These are phyloP conservation scores for Agrocybe praecox DNA, from an alignment of 768 basidiomycete genomes.

Conservation along the genomic window DNA sequence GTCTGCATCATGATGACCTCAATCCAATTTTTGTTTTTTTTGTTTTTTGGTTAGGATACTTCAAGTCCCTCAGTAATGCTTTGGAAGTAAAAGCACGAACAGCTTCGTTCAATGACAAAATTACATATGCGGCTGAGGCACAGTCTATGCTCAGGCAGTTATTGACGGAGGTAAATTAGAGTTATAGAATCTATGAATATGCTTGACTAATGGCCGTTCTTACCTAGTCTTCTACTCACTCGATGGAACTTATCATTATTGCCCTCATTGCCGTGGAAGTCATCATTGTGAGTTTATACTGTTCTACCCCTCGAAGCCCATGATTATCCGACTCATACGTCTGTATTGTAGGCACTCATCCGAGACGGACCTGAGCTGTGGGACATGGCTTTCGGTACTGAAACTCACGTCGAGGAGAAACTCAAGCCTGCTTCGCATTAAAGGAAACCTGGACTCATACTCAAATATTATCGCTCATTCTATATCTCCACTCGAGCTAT, in stretches of 20 bases:
- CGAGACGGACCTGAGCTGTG: constrained; percentile 80
- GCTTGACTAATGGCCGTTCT: not conserved
- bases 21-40: too few species aligned
- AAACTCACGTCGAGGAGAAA: constrained; percentile 23
- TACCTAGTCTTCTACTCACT: constrained; percentile 78
- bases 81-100: constrained; percentile 87
- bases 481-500: too few species aligned
- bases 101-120: constrained; percentile 86
- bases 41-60: too few species aligned
- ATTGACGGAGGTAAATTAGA: constrained; percentile 72
- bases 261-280: constrained; percentile 93
- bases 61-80: constrained; percentile 82
- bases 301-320: not conserved
- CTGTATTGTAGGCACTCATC: constrained; percentile 63
- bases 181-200: not conserved
- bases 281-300: constrained; percentile 65
- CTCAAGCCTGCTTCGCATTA: not conserved
- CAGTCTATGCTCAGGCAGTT: constrained; percentile 90
- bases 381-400: constrained; percentile 47
- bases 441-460: not conserved
- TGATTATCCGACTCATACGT: constrained; percentile 1
- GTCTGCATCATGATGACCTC: not conserved
- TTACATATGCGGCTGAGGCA: constrained; percentile 87
- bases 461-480: too few species aligned
- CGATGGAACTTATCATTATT: constrained; percentile 96